These are phyloP conservation scores for Herpotrichia juniperi DNA, from an alignment of 2,329 filamentous ascomycete species.

Conservation along the genomic window DNA sequence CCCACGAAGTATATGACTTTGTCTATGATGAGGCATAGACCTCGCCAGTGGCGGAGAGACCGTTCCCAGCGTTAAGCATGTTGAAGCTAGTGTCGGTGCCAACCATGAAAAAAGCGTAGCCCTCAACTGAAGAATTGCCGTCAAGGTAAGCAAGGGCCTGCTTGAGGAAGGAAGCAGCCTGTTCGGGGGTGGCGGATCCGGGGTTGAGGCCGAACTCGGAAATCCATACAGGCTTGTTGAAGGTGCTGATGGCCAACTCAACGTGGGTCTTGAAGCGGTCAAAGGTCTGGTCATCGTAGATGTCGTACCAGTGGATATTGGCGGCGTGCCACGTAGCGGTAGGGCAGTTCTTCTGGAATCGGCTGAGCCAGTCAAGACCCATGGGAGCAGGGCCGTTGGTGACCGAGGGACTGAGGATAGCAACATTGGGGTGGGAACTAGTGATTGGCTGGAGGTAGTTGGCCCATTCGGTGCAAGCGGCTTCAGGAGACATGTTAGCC, in stretches of 20 bases:
- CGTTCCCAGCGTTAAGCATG: conserved; percentile 33
- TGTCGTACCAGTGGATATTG: conserved; percentile 49
- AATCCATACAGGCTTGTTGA: conserved; percentile 43
- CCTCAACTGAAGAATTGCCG: conserved; percentile 30
- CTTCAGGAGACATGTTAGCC: conserved; percentile 39
- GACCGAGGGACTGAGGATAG: conserved; percentile 42
- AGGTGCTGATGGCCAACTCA: conserved; percentile 35
- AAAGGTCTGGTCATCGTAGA: conserved; percentile 32
- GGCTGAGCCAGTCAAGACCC: conserved; percentile 40
- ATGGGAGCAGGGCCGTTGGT: conserved; percentile 28
- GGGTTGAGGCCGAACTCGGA: conserved; percentile 46
- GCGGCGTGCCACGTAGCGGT: conserved; percentile 42
- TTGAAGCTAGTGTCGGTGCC: conserved; percentile 29
- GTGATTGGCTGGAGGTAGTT: conserved; percentile 40
- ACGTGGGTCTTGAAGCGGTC: conserved; percentile 48
- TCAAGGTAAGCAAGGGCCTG: conserved; percentile 42
- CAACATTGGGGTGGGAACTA: conserved; percentile 32
- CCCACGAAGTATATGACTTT: neutral
- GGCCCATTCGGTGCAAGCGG: conserved; percentile 40
- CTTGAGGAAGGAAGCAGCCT: conserved; percentile 43
- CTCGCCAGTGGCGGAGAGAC: conserved; percentile 29
- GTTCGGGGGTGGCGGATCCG: conserved; percentile 31
- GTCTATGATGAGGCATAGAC: conserved; percentile 25
- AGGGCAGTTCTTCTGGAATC: conserved; percentile 40
- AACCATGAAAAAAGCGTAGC: conserved; percentile 48